Evolutionary conservation across 2,329 filamentous ascomycete genomes (phyloP).

Genomic region (Dactylellina parvicollis): DNA sequence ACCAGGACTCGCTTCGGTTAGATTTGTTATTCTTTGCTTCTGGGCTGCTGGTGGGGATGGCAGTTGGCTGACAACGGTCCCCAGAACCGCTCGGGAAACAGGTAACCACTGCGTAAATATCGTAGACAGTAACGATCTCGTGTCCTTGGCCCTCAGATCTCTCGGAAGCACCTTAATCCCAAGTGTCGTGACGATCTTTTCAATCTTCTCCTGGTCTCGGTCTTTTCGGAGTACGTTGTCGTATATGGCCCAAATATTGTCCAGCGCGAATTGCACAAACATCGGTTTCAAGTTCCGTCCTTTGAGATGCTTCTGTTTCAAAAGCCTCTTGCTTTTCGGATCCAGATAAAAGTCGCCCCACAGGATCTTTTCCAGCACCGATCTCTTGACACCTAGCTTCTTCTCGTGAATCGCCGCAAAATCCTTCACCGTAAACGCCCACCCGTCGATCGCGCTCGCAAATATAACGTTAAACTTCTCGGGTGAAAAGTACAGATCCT

Average conservation of each 20-base stretch:
- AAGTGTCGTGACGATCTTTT: constrained; percentile 94
- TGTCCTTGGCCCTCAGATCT: constrained; percentile 82
- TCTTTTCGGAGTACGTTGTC: constrained; percentile 64
- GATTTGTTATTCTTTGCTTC: constrained; percentile 77
- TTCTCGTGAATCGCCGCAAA: constrained; percentile 94
- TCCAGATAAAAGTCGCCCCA: constrained; percentile 98
- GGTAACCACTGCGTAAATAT: constrained; percentile 92
- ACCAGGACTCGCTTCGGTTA: constrained; percentile 83
- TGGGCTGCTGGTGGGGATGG: constrained; percentile 86
- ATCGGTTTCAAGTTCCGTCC: constrained; percentile 91
- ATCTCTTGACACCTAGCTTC: constrained; percentile 93
- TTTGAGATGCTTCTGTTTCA: constrained; percentile 90
- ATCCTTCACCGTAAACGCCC: constrained; percentile 96
- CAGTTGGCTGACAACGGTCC: constrained; percentile 91
- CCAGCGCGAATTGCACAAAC: constrained; percentile 95
- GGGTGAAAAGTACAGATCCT: constrained; percentile 96
- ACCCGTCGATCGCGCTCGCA: constrained; percentile 96
- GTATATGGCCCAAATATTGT: constrained; percentile 96
- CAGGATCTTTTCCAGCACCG: constrained; percentile 86
- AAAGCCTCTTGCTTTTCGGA: constrained; percentile 92
- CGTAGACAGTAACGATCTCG: constrained; percentile 81
- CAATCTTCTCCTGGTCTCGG: constrained; percentile 79
- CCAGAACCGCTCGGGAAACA: constrained; percentile 87
- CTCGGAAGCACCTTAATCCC: constrained; percentile 85
- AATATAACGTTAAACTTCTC: constrained; percentile 99